phyloP scores from a whole-genome alignment of 2,329 filamentous ascomycete genomes.

The Xylariales sp. region DNA sequence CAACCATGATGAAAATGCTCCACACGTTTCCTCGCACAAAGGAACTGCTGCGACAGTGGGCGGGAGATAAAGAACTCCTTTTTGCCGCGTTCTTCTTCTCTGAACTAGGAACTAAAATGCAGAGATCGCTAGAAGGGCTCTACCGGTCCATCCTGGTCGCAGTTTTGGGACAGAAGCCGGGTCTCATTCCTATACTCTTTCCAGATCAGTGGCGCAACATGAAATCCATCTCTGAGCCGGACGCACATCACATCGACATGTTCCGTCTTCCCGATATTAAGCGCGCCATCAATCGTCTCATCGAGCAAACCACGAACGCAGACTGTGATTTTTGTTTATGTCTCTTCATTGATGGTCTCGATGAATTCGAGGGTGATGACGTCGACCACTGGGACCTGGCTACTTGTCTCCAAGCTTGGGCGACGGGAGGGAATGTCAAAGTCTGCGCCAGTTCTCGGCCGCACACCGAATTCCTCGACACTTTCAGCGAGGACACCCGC shows the following conservation, averaged over 20 bases:
- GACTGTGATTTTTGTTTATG: neutral
- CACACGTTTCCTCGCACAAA: no score
- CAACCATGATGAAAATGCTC: no score
- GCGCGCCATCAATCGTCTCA: neutral
- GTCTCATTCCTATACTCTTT: neutral
- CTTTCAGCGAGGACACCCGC: neutral
- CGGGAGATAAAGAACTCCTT: neutral
- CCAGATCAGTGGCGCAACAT: no score
- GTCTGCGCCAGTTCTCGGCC: neutral
- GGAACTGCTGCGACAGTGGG: neutral
- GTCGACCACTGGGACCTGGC: neutral
- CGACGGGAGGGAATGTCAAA: neutral
- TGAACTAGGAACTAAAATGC: neutral
- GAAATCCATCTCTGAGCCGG: no score
- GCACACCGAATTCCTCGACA: neutral
- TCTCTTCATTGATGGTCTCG: neutral
- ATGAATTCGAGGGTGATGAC: neutral
- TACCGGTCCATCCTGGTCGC: neutral
- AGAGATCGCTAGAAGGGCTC: neutral
- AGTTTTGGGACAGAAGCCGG: neutral
- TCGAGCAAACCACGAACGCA: neutral
- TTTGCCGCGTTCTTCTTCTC: neutral
- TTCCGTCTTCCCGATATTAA: neutral
- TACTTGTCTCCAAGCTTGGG: neutral
- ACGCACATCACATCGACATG: no score